Percentiles rank a stretch among this genome's conserved stretches.
phyloP scores from a whole-genome alignment of 495 filamentous ascomycete species.

The Aspergillus ostianus region DNA sequence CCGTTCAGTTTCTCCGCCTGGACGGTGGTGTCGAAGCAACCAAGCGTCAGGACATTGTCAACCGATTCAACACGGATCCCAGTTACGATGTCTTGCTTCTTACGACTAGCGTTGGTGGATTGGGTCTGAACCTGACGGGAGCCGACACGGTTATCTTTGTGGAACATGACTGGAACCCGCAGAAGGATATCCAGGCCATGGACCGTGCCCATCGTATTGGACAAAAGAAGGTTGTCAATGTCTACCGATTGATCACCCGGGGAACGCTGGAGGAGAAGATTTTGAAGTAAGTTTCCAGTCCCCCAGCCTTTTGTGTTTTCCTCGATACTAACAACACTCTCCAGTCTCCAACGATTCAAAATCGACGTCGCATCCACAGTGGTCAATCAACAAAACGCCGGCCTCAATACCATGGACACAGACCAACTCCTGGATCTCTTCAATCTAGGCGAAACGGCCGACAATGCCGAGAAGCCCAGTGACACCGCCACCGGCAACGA shows the following conservation, averaged over 20 bases:
- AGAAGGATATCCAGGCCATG: conserved; percentile 98
- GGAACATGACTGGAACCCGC: conserved; percentile 99
- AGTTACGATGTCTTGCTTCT: conserved; percentile 90
- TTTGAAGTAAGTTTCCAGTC: conserved; percentile 61
- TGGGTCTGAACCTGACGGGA: conserved; percentile 93
- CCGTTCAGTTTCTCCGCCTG: conserved; percentile 83
- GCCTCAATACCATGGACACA: conserved; percentile 93
- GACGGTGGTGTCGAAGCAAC: conserved; percentile 89
- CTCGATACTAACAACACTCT: conserved; percentile 23
- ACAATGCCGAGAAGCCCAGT: conserved; percentile 61
- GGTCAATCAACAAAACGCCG: conserved; percentile 98
- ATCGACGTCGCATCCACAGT: conserved; percentile 97
- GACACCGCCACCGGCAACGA: conserved; percentile 55
- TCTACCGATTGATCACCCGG: conserved; percentile 94
- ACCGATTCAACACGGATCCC: conserved; percentile 96
- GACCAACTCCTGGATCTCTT: conserved; percentile 97
- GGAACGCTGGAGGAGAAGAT: conserved; percentile 99
- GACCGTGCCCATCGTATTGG: conserved; percentile 97
- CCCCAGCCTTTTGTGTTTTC: neutral
- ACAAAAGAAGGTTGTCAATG: conserved; percentile 99
- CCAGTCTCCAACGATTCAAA: conserved; percentile 96
- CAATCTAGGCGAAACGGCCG: conserved; percentile 79
- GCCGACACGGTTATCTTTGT: conserved; percentile 99
- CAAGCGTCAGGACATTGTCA: conserved; percentile 92
- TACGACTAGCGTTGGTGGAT: conserved; percentile 90